Evolutionary conservation across 2,329 filamentous ascomycete species (phyloP), one percentile per base, ranked within the genome.

Genomic region (Didymosphaeria variabile): DNA sequence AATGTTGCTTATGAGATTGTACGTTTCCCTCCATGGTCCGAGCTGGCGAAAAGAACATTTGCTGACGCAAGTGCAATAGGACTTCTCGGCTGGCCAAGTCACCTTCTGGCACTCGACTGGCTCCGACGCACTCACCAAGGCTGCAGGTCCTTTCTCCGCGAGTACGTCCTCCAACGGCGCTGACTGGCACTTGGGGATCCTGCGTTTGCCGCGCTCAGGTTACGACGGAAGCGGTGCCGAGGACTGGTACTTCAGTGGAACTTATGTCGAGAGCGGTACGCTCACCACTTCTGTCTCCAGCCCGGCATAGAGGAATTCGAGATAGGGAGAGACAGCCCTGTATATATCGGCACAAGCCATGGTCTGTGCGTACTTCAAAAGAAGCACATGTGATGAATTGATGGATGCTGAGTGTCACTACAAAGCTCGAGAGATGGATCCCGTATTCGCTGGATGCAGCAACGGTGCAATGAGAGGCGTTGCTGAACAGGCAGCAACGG

Each of bases 1-100:
- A 93, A 93, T 73, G 83, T 91, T 69, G 90, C 89, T 51, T 92
- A 91, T 71, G 89, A 88, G 74, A 90, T 91, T 62, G 82, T 83
- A 66, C 61, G 79, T 72, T 9, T 12, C 42, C 15, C 15, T 17
- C 44, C 12, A 5, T 5, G 4, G 8, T 15, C 15, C 21, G 17
- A n/a, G 19, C 13, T 17, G 23, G 9, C 23, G 31, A 21, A 19
- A 21, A 10, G 10, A 40, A 26, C 10, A n/a, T 15, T 32, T 2
- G 40, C 67, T 72, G 59, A 72, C 47, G 26, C 9, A 70, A 64
- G 5, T 3, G 3, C 13, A 1, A 9, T 49, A 75, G 73, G 86
- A 92, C 80, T 93, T 92, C 70, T 78, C 77, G 17, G 84, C 81
- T 42, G 80, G 84, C 66, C 87, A 83, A 5, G 88, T 92, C 32